Evolutionary conservation across 257 asterid genomes (phyloP).

Genomic region (Sherardia arvensis): DNA sequence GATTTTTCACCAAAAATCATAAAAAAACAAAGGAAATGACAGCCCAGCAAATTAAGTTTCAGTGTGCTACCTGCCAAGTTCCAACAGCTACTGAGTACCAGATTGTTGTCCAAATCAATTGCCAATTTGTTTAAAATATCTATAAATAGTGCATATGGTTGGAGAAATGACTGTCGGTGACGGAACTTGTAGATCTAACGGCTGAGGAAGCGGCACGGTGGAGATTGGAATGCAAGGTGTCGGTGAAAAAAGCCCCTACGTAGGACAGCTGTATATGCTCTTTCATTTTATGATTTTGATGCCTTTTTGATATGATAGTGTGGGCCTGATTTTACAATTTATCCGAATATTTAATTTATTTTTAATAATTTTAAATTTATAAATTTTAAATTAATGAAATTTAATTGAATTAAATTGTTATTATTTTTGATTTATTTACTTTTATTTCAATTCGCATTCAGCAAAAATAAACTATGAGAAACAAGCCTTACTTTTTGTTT

Average conservation of each 20-base stretch:
- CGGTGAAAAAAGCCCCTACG: not conserved
- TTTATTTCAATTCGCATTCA: no score
- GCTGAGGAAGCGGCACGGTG: not conserved
- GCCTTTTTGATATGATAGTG: not conserved
- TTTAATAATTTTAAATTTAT: no score
- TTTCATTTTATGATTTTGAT: no score
- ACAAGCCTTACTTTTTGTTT: not conserved
- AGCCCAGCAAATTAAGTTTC: conserved; percentile 11
- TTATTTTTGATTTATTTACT: no score
- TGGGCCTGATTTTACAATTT: no score
- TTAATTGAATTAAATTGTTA: no score
- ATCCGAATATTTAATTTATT: no score
- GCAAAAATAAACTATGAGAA: no score
- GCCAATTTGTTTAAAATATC: not conserved
- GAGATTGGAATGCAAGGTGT: not conserved
- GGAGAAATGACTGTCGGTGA: conserved; percentile 10
- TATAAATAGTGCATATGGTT: not conserved
- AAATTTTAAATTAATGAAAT: no score
- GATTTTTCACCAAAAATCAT: conserved; percentile 6
- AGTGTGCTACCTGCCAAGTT: not conserved
- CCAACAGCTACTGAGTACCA: conserved; percentile 9
- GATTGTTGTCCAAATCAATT: not conserved
- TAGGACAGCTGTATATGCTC: not conserved
- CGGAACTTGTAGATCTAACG: not conserved
- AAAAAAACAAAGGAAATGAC: conserved; percentile 12